A percentile compares a stretch with the other conserved stretches of the same genome.
Evolutionary conservation across 768 basidiomycete genomes (phyloP).

Genomic region (Boletus sensibilis): DNA sequence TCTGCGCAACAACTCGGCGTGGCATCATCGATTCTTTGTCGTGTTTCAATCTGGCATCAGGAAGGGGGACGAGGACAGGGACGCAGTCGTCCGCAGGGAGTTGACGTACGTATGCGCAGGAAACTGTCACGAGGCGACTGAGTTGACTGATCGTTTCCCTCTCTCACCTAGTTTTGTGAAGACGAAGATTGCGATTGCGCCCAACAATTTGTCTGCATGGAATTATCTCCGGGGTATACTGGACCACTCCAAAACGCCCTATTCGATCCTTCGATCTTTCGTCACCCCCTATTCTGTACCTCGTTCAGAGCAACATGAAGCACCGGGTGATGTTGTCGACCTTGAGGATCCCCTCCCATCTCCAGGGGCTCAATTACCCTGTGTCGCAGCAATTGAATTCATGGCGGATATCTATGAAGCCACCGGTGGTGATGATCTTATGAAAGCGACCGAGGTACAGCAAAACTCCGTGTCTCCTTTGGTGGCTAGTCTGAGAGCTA

Average conservation of each 20-base stretch:
- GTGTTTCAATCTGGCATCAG: constrained; percentile 68
- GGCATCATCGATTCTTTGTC: constrained; percentile 94
- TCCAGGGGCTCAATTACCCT: constrained; percentile 67
- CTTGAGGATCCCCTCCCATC: constrained; percentile 73
- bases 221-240: constrained; percentile 92
- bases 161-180: constrained; percentile 63
- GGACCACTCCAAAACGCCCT: constrained; percentile 57
- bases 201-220: constrained; percentile 95
- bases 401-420: constrained; percentile 73
- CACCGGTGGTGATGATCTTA: constrained; percentile 46
- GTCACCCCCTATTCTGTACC: constrained; percentile 60
- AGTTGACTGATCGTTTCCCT: not conserved
- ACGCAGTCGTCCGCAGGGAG: constrained; percentile 63
- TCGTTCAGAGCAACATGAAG: constrained; percentile 28
- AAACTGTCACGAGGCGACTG: not conserved
- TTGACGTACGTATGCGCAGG: constrained; percentile 56
- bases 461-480: not conserved
- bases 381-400: constrained; percentile 79
- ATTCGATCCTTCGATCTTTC: constrained; percentile 54
- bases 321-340: constrained; percentile 53
- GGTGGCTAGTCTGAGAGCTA: constrained; percentile 2
- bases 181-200: constrained; percentile 77
- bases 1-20: constrained; percentile 94
- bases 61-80: constrained; percentile 60
- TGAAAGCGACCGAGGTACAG: constrained; percentile 51